Evolutionary conservation across 257 asterid species (phyloP).

Genomic region (Solanum bulbocastanum): DNA sequence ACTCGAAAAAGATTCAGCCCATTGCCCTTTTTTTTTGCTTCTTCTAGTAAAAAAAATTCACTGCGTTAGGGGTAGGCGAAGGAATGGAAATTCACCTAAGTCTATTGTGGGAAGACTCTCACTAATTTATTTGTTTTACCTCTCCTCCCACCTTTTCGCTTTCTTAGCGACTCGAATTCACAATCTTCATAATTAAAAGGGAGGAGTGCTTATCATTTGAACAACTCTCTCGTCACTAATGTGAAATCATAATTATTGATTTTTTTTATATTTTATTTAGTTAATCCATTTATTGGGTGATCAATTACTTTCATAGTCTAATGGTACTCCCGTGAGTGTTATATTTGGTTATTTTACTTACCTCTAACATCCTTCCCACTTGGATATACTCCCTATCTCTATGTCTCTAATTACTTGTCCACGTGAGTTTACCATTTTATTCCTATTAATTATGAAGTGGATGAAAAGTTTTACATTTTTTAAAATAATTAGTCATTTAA

Average conservation of each 20-base stretch:
- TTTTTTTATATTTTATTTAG: not conserved
- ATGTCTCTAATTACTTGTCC: no score
- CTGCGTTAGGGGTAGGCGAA: not conserved
- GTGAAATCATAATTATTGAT: not conserved
- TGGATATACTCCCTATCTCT: not conserved
- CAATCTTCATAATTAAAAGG: no score
- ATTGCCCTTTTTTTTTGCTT: not conserved
- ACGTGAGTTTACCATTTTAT: no score
- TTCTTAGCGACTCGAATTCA: no score
- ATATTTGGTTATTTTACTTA: not conserved
- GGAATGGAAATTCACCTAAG: not conserved
- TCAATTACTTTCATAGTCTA: not conserved
- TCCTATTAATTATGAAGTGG: no score
- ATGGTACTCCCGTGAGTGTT: not conserved
- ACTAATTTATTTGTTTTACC: not conserved
- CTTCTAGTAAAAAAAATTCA: not conserved
- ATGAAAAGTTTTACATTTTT: no score
- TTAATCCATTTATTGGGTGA: not conserved
- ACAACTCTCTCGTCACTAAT: no score
- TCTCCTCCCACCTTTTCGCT: not conserved
- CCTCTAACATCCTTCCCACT: not conserved
- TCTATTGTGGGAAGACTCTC: not conserved
- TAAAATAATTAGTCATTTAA: no score
- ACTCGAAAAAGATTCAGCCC: not conserved
- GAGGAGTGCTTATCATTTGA: no score